Evolutionary conservation across 202 grass and related monocot genomes (phyloP).

Genomic region (Zizania palustris): DNA sequence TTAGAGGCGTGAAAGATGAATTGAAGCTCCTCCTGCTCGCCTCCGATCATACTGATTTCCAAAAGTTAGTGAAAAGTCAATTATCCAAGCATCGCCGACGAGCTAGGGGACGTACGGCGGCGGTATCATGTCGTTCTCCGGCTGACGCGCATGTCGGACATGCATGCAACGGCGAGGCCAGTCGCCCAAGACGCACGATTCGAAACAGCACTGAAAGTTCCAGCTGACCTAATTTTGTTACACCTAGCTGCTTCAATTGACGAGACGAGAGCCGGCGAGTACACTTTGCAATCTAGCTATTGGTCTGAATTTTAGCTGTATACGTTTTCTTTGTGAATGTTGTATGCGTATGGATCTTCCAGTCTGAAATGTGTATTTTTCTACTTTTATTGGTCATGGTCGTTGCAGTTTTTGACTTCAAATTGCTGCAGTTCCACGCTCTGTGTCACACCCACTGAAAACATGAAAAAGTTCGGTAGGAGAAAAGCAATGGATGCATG

Average conservation of each 20-base stretch:
- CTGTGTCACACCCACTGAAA: too few species aligned
- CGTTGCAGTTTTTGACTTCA: too few species aligned
- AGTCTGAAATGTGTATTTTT: neutral
- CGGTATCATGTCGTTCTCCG: conserved; percentile 21
- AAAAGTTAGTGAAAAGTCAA: too few species aligned
- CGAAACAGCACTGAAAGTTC: neutral
- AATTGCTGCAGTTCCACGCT: too few species aligned
- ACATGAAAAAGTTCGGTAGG: too few species aligned
- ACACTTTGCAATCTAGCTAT: neutral
- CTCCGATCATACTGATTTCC: too few species aligned
- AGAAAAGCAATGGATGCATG: too few species aligned
- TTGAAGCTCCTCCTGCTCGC: too few species aligned
- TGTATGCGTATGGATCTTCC: neutral
- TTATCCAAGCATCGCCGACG: neutral
- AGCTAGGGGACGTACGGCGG: too few species aligned
- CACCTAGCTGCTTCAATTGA: neutral
- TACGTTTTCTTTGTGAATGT: neutral
- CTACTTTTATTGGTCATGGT: too few species aligned
- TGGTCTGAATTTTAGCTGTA: neutral
- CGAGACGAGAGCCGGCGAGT: neutral
- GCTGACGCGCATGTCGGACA: conserved; percentile 38
- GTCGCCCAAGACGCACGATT: neutral
- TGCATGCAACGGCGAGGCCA: conserved; percentile 3
- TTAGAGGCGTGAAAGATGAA: too few species aligned
- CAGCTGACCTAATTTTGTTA: neutral